Conservation (phyloP, 345 rosid genomes). For the Eucalyptus sideroxylon region DNA sequence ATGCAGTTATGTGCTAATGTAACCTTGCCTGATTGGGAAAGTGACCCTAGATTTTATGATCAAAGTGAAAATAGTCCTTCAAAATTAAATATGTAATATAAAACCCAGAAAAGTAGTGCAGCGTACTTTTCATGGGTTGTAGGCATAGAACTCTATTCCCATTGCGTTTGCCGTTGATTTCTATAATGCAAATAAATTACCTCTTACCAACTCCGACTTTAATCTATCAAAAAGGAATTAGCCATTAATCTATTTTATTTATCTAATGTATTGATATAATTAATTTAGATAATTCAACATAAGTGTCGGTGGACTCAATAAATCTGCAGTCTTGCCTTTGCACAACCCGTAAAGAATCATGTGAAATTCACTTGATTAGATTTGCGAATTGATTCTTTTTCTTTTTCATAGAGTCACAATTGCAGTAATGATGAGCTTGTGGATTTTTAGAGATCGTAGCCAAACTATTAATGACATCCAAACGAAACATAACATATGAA, state of each 20-base stretch:
- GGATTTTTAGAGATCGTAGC: neutral
- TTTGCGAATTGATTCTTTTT: neutral
- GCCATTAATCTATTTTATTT: neutral
- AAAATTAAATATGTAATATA: neutral
- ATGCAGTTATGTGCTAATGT: neutral
- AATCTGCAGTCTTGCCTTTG: neutral
- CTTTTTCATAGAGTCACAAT: neutral
- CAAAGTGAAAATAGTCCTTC: neutral
- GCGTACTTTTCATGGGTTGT: neutral
- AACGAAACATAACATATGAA: neutral
- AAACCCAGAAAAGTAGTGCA: neutral
- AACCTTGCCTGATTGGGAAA: neutral
- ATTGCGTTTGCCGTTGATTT: neutral
- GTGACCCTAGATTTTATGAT: neutral
- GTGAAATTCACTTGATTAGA: neutral
- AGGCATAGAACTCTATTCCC: neutral
- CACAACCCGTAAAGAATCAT: no score
- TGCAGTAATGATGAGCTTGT: neutral
- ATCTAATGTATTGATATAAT: neutral
- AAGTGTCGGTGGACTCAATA: neutral
- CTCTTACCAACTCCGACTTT: neutral
- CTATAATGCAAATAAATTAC: neutral
- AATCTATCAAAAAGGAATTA: neutral
- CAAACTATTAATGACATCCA: neutral
- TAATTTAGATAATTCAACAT: neutral